Conservation (phyloP, 805 yeast genomes). For the Ogataea saltuana region DNA sequence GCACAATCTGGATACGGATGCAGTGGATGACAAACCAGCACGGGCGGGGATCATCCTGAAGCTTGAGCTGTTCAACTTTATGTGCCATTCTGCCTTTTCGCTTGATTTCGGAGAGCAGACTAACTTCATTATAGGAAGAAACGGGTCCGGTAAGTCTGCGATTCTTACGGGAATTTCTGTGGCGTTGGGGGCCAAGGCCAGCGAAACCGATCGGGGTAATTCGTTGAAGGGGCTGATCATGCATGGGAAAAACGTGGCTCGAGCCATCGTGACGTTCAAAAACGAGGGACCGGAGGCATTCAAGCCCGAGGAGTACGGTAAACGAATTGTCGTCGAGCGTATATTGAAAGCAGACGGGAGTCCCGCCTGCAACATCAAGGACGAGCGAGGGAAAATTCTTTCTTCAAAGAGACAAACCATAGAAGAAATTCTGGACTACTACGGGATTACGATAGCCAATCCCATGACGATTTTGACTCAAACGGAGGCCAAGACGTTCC, state of each 20-base stretch:
- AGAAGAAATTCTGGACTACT: constrained; percentile 66
- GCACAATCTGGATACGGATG: constrained; percentile 12
- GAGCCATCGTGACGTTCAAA: constrained; percentile 61
- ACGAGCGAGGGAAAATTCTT: constrained; percentile 50
- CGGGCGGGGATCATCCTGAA: constrained; percentile 68
- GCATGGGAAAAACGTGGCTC: constrained; percentile 72
- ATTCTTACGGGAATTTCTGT: constrained; percentile 83
- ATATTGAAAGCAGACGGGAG: constrained; percentile 55
- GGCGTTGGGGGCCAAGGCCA: constrained; percentile 86
- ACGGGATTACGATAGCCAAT: constrained; percentile 79
- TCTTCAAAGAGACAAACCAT: constrained; percentile 65
- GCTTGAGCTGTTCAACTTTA: constrained; percentile 69
- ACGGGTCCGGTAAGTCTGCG: constrained; percentile 92
- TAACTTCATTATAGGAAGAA: constrained; percentile 85
- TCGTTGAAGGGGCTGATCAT: constrained; percentile 68
- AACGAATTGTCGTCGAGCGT: constrained; percentile 68
- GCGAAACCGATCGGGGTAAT: constrained; percentile 82
- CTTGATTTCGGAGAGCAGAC: constrained; percentile 74
- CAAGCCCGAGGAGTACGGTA: constrained; percentile 66
- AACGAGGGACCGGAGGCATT: constrained; percentile 70
- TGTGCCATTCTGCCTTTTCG: constrained; percentile 86
- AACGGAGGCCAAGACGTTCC: constrained; percentile 88
- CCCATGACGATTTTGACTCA: constrained; percentile 93
- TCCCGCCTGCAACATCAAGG: constrained; percentile 53
- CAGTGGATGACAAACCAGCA: constrained; percentile 35